Percentiles rank a stretch among this genome's conserved stretches.
phyloP scores from a whole-genome alignment of 495 filamentous ascomycete genomes.

The Venustampulla echinocandica region DNA sequence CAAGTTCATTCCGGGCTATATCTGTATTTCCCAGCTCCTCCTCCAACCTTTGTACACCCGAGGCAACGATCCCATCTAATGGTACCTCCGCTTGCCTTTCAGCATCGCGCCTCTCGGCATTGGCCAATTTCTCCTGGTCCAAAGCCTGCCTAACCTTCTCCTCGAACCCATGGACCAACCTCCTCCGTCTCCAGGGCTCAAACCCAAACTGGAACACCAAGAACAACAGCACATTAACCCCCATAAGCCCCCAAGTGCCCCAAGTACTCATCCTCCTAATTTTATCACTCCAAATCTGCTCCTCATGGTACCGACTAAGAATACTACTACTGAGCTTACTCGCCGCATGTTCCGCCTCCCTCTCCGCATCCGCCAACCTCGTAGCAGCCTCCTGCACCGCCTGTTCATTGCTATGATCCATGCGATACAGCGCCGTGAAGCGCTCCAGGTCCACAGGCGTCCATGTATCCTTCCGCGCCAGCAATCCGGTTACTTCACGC shows the following conservation, averaged over 20 bases:
- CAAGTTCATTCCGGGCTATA: conserved; percentile 18
- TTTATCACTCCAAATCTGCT: conserved; percentile 98
- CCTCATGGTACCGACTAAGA: conserved; percentile 88
- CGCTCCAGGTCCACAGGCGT: conserved; percentile 79
- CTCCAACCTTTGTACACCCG: conserved; percentile 14
- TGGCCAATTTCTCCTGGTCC: conserved; percentile 54
- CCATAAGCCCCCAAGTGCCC: conserved; percentile 98
- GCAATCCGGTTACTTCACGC: conserved; percentile 87
- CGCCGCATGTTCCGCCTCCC: conserved; percentile 65
- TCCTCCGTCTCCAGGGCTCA: conserved; percentile 80
- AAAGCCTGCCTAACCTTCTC: conserved; percentile 74
- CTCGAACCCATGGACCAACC: conserved; percentile 70
- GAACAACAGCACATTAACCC: conserved; percentile 85
- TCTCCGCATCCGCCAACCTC: conserved; percentile 62
- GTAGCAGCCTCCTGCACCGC: conserved; percentile 68
- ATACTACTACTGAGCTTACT: conserved; percentile 69
- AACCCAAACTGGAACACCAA: conserved; percentile 84
- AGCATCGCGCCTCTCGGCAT: conserved; percentile 14
- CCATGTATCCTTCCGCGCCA: conserved; percentile 93
- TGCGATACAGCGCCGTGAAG: conserved; percentile 86
- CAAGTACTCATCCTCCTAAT: conserved; percentile 93
- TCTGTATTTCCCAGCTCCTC: conserved; percentile 14
- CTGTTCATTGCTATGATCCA: conserved; percentile 88
- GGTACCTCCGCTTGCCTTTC: conserved; percentile 5
- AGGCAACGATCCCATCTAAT: conserved; percentile 11